phyloP scores from a whole-genome alignment of 2,329 filamentous ascomycete genomes.

The Fusarium sp. region DNA sequence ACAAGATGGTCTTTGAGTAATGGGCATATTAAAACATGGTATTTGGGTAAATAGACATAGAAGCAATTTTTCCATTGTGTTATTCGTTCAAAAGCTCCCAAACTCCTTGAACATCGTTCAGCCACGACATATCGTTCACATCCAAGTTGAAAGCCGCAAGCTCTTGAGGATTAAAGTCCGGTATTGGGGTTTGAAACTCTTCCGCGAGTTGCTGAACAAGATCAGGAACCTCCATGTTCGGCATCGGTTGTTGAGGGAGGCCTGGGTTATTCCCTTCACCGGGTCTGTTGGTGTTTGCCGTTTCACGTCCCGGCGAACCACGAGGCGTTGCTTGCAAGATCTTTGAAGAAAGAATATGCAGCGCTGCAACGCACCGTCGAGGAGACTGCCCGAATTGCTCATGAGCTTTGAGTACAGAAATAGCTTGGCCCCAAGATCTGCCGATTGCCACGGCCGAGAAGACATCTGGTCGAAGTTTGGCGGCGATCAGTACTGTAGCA shows the following conservation, averaged over 20 bases:
- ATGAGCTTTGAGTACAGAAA: conserved; percentile 45
- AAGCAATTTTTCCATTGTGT: neutral
- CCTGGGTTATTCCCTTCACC: neutral
- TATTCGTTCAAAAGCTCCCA: conserved; percentile 44
- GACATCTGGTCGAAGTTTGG: conserved; percentile 46
- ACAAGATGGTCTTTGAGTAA: conserved; percentile 52
- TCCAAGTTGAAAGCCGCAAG: conserved; percentile 44
- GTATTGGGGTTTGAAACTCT: conserved; percentile 34
- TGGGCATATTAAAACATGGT: neutral
- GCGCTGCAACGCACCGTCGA: conserved; percentile 45
- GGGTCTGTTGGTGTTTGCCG: neutral
- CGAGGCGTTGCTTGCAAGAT: conserved; percentile 39
- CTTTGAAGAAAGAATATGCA: conserved; percentile 49
- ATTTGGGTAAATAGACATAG: neutral
- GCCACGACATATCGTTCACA: conserved; percentile 46
- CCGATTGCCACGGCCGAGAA: conserved; percentile 42
- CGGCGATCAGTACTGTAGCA: conserved; percentile 49
- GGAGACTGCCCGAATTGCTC: conserved; percentile 48
- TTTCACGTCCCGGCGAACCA: neutral
- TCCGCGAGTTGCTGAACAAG: conserved; percentile 30
- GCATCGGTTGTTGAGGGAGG: neutral
- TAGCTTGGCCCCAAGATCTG: conserved; percentile 46
- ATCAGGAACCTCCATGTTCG: conserved; percentile 10
- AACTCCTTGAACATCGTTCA: conserved; percentile 46
- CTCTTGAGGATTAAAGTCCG: conserved; percentile 36